Evolutionary conservation across 495 filamentous ascomycete genomes (phyloP).

Genomic region (Neurospora sp.): DNA sequence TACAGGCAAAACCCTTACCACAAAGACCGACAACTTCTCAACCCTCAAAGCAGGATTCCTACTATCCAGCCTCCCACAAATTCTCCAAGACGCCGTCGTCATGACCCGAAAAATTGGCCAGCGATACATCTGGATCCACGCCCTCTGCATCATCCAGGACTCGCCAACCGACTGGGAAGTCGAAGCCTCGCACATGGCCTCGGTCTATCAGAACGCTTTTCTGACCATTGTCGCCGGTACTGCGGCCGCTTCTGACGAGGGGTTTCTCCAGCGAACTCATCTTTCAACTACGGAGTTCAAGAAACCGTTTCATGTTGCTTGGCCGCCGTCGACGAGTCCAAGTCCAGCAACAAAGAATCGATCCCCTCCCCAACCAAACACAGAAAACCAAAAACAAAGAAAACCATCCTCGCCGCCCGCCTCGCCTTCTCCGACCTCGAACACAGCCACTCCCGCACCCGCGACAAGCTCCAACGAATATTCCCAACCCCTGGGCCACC

Average conservation of each 20-base stretch:
- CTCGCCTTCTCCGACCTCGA: neutral
- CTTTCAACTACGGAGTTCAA: neutral
- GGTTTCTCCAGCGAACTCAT: neutral
- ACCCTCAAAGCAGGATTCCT: neutral
- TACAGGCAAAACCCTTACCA: neutral
- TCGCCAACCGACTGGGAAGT: slow-evolving; percentile 3
- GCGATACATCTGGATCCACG: neutral
- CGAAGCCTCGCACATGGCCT: slow-evolving; percentile 3
- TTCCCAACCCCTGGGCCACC: neutral
- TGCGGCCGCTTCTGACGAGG: slow-evolving; percentile 1
- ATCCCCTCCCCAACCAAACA: neutral
- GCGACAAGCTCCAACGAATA: neutral
- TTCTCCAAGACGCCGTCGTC: neutral
- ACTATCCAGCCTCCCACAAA: neutral
- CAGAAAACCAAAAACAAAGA: neutral
- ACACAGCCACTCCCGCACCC: neutral
- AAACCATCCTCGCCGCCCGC: neutral
- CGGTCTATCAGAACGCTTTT: slow-evolving; percentile 1
- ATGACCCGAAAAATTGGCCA: neutral
- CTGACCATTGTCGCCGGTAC: slow-evolving; percentile 1
- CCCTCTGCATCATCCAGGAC: slow-evolving; percentile 3
- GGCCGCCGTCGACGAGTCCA: neutral
- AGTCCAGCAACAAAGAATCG: no score
- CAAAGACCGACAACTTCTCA: neutral
- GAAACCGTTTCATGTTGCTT: neutral